Evolutionary conservation across 2,329 filamentous ascomycete genomes (phyloP).

Genomic region (Alternaria incomplexa): DNA sequence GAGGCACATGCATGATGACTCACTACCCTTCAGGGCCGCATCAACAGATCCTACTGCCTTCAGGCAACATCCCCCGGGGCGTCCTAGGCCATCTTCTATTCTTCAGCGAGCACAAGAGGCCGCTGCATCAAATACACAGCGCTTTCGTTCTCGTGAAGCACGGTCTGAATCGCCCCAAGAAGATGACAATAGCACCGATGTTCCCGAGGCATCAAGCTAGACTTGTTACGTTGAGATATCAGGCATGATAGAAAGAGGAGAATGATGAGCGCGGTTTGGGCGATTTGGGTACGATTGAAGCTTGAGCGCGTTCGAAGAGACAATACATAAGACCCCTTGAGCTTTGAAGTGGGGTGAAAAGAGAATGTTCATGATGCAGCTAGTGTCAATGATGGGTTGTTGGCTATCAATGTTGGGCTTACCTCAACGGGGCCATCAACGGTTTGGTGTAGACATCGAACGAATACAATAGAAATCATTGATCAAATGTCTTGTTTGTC

Average conservation of each 20-base stretch:
- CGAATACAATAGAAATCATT: neutral
- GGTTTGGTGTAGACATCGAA: neutral
- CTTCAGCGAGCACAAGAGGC: neutral
- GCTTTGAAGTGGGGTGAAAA: neutral
- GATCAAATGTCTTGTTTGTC: neutral
- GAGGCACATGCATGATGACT: neutral
- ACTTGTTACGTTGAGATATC: neutral
- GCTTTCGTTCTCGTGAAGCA: neutral
- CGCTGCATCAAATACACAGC: neutral
- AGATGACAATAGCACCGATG: neutral
- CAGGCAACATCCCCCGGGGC: neutral
- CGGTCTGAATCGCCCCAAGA: neutral
- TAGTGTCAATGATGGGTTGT: neutral
- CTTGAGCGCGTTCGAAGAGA: neutral
- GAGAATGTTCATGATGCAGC: neutral
- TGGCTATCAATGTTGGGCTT: neutral
- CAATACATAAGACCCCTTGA: neutral
- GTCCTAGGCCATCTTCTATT: neutral
- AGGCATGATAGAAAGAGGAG: neutral
- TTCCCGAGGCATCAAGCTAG: neutral
- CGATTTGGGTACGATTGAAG: neutral
- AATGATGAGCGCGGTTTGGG: neutral
- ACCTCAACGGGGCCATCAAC: neutral
- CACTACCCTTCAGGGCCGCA: neutral
- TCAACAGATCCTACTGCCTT: neutral